These are phyloP conservation scores for Fragaria nilgerrensis DNA, from an alignment of 306 rosid species.

Conservation along the genomic window DNA sequence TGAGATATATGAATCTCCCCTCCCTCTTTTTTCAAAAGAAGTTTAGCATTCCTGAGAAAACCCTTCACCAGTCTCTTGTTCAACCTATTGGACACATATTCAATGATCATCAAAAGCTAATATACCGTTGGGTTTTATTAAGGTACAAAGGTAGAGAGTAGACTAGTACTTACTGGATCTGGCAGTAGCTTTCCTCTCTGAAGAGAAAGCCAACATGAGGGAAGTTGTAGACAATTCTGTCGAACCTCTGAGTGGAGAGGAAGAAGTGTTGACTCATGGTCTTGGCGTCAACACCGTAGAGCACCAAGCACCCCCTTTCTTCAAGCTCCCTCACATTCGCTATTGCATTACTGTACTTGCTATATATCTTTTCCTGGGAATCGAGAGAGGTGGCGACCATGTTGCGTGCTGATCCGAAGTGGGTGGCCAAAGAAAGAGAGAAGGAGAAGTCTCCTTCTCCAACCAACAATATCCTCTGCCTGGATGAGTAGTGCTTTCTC, in stretches of 20 bases:
- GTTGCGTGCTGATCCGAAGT: slow-evolving; percentile 61
- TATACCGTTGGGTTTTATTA: too few species aligned
- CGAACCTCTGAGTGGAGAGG: slow-evolving; percentile 77
- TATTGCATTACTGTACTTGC: slow-evolving; percentile 56
- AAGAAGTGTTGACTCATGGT: slow-evolving; percentile 66
- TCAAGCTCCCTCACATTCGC: slow-evolving; percentile 68
- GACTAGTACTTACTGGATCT: slow-evolving; percentile 46
- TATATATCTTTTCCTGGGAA: slow-evolving; percentile 49
- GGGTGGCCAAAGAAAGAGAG: slow-evolving; percentile 52
- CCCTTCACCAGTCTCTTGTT: slow-evolving; percentile 73
- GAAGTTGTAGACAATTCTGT: slow-evolving; percentile 74
- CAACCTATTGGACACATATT: slow-evolving; percentile 37
- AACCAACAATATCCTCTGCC: slow-evolving; percentile 56
- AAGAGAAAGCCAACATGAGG: slow-evolving; percentile 84
- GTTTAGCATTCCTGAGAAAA: slow-evolving; percentile 56
- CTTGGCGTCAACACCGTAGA: slow-evolving; percentile 60
- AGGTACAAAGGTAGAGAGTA: neutral
- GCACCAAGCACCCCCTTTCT: slow-evolving; percentile 58
- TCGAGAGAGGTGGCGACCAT: slow-evolving; percentile 78
- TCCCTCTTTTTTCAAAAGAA: slow-evolving; percentile 46
- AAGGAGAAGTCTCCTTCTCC: slow-evolving; percentile 91
- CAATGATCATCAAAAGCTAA: neutral
- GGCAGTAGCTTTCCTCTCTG: slow-evolving; percentile 64
- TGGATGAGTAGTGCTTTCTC: slow-evolving; percentile 73
- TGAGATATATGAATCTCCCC: slow-evolving; percentile 75